Evolutionary conservation across 352 stramenopile genomes (phyloP).

Genomic region (Phytopythium mirpurense): DNA sequence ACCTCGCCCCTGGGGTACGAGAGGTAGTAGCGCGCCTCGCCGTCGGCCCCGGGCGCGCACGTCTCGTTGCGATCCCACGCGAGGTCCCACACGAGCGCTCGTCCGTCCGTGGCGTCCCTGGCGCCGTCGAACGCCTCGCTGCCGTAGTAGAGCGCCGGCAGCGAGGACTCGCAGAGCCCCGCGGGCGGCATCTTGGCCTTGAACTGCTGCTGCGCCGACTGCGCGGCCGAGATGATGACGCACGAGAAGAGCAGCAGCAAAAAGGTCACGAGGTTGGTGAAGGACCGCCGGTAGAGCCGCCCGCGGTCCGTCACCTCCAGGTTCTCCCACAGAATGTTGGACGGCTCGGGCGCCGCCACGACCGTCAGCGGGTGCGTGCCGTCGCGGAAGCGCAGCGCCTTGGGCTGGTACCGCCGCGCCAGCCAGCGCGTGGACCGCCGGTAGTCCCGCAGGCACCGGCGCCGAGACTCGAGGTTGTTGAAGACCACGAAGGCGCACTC

Average conservation of each 20-base stretch:
- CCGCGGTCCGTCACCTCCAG: constrained; percentile 59
- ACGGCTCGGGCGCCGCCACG: constrained; percentile 57
- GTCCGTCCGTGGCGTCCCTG: not conserved
- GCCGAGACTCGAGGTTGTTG: constrained; percentile 77
- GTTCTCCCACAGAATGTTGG: constrained; percentile 88
- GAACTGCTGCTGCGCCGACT: constrained; percentile 64
- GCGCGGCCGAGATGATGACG: constrained; percentile 68
- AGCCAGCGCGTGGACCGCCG: constrained; percentile 38
- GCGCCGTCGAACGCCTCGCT: constrained; percentile 19
- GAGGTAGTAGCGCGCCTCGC: constrained; percentile 43
- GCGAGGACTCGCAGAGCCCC: constrained; percentile 45
- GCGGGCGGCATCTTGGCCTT: constrained; percentile 59
- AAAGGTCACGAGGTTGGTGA: constrained; percentile 72
- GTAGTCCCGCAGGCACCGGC: constrained; percentile 78
- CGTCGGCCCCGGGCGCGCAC: constrained; percentile 18
- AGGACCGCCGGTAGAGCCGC: constrained; percentile 52
- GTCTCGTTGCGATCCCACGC: constrained; percentile 50
- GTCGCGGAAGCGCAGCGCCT: constrained; percentile 52
- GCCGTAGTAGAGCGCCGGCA: constrained; percentile 63
- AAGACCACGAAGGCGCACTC: constrained; percentile 87
- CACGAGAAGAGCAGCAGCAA: constrained; percentile 65
- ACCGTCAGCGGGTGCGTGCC: constrained; percentile 44
- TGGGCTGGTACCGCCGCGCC: constrained; percentile 43
- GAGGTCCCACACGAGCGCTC: not conserved
- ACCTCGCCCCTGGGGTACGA: constrained; percentile 61